Percentiles rank a stretch among this genome's conserved stretches.
Evolutionary conservation across 2,329 filamentous ascomycete species (phyloP).

Genomic region (Fusarium sp.): DNA sequence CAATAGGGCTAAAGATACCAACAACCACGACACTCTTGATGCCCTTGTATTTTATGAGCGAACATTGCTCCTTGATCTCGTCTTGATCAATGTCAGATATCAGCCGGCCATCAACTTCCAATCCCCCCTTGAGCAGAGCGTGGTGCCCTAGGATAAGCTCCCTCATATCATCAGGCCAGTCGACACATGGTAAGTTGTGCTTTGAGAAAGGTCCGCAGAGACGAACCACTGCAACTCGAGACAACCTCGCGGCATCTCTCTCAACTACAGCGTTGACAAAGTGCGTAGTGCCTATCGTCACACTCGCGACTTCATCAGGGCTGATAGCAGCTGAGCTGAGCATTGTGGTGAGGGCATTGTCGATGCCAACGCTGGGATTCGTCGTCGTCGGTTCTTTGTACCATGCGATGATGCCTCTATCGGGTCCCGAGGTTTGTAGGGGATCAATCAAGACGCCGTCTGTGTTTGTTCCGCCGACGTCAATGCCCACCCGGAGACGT

Average conservation of each 20-base stretch:
- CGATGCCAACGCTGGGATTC: conserved; percentile 60
- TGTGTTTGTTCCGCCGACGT: conserved; percentile 64
- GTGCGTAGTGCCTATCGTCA: conserved; percentile 67
- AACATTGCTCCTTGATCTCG: conserved; percentile 55
- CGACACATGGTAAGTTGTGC: conserved; percentile 61
- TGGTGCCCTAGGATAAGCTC: conserved; percentile 59
- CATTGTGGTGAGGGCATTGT: conserved; percentile 57
- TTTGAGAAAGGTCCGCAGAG: conserved; percentile 65
- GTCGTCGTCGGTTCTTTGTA: conserved; percentile 62
- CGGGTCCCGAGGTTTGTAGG: conserved; percentile 46
- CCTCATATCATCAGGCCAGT: conserved; percentile 64
- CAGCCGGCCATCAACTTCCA: conserved; percentile 62
- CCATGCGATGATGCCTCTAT: conserved; percentile 60
- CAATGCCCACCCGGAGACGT: conserved; percentile 57
- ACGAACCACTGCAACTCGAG: conserved; percentile 64
- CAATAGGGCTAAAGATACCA: conserved; percentile 65
- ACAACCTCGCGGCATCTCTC: conserved; percentile 59
- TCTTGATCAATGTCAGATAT: conserved; percentile 59
- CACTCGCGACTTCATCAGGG: conserved; percentile 56
- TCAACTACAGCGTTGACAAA: conserved; percentile 70
- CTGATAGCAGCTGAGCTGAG: conserved; percentile 50
- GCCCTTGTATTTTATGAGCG: conserved; percentile 53
- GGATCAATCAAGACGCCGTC: conserved; percentile 64
- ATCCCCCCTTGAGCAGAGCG: conserved; percentile 60
- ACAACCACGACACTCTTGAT: conserved; percentile 61